A percentile compares a stretch with the other conserved stretches of the same genome.
These are phyloP conservation scores for Erysimum cheiri DNA, from an alignment of 441 rosid species.

Conservation along the genomic window DNA sequence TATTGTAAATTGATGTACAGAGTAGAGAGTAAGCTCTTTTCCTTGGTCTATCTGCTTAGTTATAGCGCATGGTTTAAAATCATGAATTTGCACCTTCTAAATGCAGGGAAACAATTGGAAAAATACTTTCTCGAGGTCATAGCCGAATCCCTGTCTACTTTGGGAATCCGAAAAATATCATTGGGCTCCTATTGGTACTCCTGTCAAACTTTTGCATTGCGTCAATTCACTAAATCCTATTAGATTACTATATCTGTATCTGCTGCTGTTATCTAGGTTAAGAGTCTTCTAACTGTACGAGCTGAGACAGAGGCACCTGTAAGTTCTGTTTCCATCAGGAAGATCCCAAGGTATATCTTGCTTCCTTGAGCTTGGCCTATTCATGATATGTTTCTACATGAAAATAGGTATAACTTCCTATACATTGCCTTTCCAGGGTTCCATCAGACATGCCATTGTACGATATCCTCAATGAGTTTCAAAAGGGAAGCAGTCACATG, in stretches of 20 bases:
- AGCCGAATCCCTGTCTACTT: conserved; percentile 78
- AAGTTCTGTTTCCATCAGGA: conserved; percentile 75
- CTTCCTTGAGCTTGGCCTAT: neutral
- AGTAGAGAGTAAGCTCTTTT: neutral
- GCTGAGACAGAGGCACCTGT: conserved; percentile 78
- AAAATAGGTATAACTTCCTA: conserved; percentile 8
- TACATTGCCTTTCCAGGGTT: conserved; percentile 52
- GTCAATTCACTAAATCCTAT: conserved; percentile 20
- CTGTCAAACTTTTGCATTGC: conserved; percentile 19
- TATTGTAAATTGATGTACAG: neutral
- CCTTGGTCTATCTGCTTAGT: conserved; percentile 6
- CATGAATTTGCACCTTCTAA: conserved; percentile 27
- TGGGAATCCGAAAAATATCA: conserved; percentile 67
- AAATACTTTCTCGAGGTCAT: conserved; percentile 77
- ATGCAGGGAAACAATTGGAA: conserved; percentile 79
- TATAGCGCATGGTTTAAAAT: neutral
- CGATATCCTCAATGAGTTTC: conserved; percentile 79
- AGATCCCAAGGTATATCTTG: conserved; percentile 64
- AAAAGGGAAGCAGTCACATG: conserved; percentile 85
- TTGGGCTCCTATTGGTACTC: conserved; percentile 74
- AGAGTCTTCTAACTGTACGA: conserved; percentile 71
- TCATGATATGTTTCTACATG: conserved; percentile 2
- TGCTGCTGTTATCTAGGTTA: conserved; percentile 52
- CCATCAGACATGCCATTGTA: conserved; percentile 79
- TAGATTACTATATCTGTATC: conserved; percentile 16